These are phyloP conservation scores for Cladosporium sp. DNA, from an alignment of 2,329 filamentous ascomycete genomes.

Conservation along the genomic window DNA sequence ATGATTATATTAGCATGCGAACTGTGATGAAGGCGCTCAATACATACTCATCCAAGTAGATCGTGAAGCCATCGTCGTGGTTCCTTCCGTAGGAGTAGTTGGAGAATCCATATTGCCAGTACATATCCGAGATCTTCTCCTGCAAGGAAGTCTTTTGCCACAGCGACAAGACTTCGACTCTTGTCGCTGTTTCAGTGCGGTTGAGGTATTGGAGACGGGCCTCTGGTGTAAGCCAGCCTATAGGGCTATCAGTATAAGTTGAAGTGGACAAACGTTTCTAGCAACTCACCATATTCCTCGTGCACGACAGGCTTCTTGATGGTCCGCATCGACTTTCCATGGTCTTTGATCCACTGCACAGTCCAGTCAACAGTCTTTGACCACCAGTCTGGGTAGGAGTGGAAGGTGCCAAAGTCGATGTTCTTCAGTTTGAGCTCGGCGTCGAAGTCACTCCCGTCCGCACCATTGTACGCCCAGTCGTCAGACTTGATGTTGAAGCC, in stretches of 20 bases:
- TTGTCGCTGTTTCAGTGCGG: conserved; percentile 45
- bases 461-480: conserved; percentile 42
- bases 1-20: neutral
- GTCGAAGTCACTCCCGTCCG: conserved; percentile 57
- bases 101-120: conserved; percentile 57
- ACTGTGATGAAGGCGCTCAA: neutral
- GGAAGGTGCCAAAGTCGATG: conserved; percentile 58
- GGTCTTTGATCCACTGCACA: conserved; percentile 57
- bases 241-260: neutral
- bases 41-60: conserved; percentile 48
- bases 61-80: conserved; percentile 58
- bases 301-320: conserved; percentile 56
- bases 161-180: conserved; percentile 47
- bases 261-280: neutral
- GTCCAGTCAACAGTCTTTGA: conserved; percentile 55
- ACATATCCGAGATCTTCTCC: conserved; percentile 55
- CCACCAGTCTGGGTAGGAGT: conserved; percentile 60
- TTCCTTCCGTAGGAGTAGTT: conserved; percentile 56
- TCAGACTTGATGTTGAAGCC: conserved; percentile 25
- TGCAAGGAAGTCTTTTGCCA: conserved; percentile 54
- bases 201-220: conserved; percentile 50
- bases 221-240: conserved; percentile 53
- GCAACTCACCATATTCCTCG: conserved; percentile 49
- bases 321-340: conserved; percentile 46
- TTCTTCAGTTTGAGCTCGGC: conserved; percentile 49